These are phyloP conservation scores for Ophiosphaerella korrae DNA, from an alignment of 2,329 filamentous ascomycete genomes.

Conservation along the genomic window DNA sequence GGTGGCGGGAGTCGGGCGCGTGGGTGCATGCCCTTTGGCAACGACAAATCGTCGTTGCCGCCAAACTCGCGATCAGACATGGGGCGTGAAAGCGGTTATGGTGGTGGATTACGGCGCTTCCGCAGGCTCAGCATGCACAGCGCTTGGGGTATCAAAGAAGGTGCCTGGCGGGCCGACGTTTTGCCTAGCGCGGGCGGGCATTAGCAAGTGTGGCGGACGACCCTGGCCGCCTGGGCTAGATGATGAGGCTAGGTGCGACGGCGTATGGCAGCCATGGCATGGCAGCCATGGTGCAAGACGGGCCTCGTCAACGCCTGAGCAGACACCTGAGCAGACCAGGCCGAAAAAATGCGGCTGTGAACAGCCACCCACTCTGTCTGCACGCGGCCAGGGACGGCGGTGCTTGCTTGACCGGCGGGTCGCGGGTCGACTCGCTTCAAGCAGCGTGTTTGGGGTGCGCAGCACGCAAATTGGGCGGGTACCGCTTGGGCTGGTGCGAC, in stretches of 20 bases:
- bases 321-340: too few relatives aligned
- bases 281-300: too few relatives aligned
- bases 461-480: slow-evolving; percentile 6
- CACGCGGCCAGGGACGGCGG: not conserved
- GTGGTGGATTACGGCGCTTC: slow-evolving; percentile 12
- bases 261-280: too few relatives aligned
- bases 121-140: not conserved
- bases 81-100: slow-evolving; percentile 23
- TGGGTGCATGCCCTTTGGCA: slow-evolving; percentile 45
- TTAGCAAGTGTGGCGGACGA: too few relatives aligned
- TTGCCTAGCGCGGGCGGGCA: not conserved
- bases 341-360: too few relatives aligned
- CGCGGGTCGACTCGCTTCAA: slow-evolving; percentile 20
- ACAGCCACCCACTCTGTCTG: too few relatives aligned
- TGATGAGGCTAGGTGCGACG: too few relatives aligned
- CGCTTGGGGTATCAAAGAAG: slow-evolving; percentile 10
- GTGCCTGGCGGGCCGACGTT: slow-evolving; percentile 4
- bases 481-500: slow-evolving; percentile 22
- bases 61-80: slow-evolving; percentile 53
- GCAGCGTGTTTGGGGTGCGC: slow-evolving; percentile 20
- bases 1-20: not conserved
- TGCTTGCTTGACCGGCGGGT: slow-evolving; percentile 20
- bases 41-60: slow-evolving; percentile 50
- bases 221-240: too few relatives aligned
- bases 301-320: too few relatives aligned